A percentile compares a stretch with the other conserved stretches of the same genome.
Evolutionary conservation across 2,329 filamentous ascomycete genomes (phyloP).

Genomic region (Lasiodiplodia citricola): DNA sequence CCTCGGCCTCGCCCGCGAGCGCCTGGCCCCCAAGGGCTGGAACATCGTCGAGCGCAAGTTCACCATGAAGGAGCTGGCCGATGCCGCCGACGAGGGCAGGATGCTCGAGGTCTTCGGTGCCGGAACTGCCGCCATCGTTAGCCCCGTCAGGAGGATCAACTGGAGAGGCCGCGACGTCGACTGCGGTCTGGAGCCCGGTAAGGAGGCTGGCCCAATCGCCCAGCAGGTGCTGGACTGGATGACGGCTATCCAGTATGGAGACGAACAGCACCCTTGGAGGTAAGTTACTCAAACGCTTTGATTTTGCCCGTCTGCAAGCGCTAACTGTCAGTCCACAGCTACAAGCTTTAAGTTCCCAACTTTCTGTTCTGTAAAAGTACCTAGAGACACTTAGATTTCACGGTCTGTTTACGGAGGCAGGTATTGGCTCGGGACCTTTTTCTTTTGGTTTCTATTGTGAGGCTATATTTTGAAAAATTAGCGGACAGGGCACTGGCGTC

Average conservation of each 20-base stretch:
- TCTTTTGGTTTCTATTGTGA: background rate
- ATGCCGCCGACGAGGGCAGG: constrained; percentile 82
- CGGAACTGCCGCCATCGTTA: constrained; percentile 93
- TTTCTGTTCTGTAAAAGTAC: constrained; percentile 1
- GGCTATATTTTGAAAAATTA: background rate
- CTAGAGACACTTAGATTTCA: constrained; percentile 16
- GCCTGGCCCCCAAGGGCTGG: constrained; percentile 85
- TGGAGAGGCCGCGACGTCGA: constrained; percentile 83
- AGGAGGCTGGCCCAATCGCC: constrained; percentile 89
- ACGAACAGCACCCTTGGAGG: constrained; percentile 92
- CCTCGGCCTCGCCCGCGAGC: constrained; percentile 82
- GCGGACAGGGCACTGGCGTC: constrained; percentile 15
- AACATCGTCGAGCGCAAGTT: constrained; percentile 86
- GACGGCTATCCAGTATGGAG: constrained; percentile 91
- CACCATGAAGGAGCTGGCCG: constrained; percentile 83
- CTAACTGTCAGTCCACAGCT: constrained; percentile 9
- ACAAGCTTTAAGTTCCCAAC: constrained; percentile 4
- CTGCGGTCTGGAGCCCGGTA: constrained; percentile 78
- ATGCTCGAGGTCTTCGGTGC: constrained; percentile 92
- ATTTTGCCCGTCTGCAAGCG: background rate
- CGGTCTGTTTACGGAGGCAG: constrained; percentile 6
- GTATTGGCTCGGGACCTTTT: background rate
- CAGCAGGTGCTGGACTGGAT: constrained; percentile 95
- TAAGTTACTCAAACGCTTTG: constrained; percentile 46
- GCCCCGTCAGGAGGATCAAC: constrained; percentile 84